These are phyloP conservation scores for Syzygium malaccense DNA, from an alignment of 441 rosid species.

Conservation along the genomic window DNA sequence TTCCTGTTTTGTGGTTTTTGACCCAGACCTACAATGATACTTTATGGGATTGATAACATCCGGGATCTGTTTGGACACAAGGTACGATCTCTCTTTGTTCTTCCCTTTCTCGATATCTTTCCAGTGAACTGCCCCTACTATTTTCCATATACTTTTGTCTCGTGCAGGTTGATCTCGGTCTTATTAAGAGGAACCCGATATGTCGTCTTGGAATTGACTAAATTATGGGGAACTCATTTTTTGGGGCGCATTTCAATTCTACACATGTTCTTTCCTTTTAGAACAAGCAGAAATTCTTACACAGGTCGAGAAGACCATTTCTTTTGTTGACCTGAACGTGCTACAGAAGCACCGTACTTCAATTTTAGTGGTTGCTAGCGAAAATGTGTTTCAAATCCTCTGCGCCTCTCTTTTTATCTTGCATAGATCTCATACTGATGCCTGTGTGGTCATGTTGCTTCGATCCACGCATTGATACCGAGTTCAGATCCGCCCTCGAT, in stretches of 20 bases:
- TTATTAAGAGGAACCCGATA: slow-evolving; percentile 64
- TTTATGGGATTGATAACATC: slow-evolving; percentile 71
- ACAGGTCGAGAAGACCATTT: background rate
- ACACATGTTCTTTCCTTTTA: background rate
- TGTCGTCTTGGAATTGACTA: slow-evolving; percentile 59
- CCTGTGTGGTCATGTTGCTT: too few species aligned
- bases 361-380: background rate
- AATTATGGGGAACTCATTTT: background rate
- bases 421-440: too few species aligned
- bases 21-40: slow-evolving; percentile 89
- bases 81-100: slow-evolving; percentile 27
- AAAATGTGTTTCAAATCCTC: background rate
- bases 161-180: slow-evolving; percentile 77
- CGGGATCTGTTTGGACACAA: slow-evolving; percentile 94
- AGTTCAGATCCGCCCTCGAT: too few species aligned
- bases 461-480: too few species aligned
- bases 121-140: background rate
- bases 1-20: slow-evolving; percentile 1
- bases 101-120: background rate
- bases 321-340: background rate
- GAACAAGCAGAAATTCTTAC: background rate
- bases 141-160: background rate
- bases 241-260: background rate
- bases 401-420: too few species aligned
- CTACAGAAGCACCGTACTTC: background rate